These are phyloP conservation scores for Aspergillus cejpii DNA, from an alignment of 2,329 filamentous ascomycete genomes.

Conservation along the genomic window DNA sequence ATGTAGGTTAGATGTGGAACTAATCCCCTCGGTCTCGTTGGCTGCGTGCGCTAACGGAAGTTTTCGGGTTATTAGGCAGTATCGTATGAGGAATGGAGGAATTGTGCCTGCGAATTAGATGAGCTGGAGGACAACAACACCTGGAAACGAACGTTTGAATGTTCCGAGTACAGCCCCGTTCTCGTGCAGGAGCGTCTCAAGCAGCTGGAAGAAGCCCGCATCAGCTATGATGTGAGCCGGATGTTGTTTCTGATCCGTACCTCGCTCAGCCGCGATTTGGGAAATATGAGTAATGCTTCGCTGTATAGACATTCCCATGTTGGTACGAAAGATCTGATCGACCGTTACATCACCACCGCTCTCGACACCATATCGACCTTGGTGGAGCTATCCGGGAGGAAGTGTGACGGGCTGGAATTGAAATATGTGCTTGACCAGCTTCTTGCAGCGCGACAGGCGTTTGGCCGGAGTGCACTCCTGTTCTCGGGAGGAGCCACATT, in stretches of 20 bases:
- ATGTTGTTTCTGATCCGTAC: slow-evolving; percentile 81
- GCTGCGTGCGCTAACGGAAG: slow-evolving; percentile 1
- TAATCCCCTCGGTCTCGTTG: neutral
- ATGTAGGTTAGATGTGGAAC: slow-evolving; percentile 44
- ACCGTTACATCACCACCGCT: slow-evolving; percentile 76
- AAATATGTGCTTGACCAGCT: slow-evolving; percentile 61
- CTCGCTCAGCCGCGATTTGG: slow-evolving; percentile 69
- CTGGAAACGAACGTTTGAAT: slow-evolving; percentile 67
- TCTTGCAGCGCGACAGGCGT: slow-evolving; percentile 67
- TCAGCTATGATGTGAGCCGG: slow-evolving; percentile 61
- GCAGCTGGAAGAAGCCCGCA: slow-evolving; percentile 67
- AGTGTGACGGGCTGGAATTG: slow-evolving; percentile 51
- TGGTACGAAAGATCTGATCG: slow-evolving; percentile 80
- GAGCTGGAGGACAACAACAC: slow-evolving; percentile 68
- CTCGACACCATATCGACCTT: slow-evolving; percentile 66
- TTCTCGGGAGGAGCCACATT: slow-evolving; percentile 83
- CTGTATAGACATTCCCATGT: slow-evolving; percentile 79
- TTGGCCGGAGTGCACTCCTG: slow-evolving; percentile 74
- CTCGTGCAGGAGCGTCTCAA: slow-evolving; percentile 63
- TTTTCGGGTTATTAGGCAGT: slow-evolving; percentile 49
- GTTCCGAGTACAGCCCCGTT: slow-evolving; percentile 63
- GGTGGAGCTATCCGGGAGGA: slow-evolving; percentile 54
- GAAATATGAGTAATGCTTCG: slow-evolving; percentile 74
- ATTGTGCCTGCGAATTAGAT: slow-evolving; percentile 70
- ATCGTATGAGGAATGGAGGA: slow-evolving; percentile 65